Base-by-base conservation (phyloP, 75 land plant genomes). In the Pinus albicaulis region DNA sequence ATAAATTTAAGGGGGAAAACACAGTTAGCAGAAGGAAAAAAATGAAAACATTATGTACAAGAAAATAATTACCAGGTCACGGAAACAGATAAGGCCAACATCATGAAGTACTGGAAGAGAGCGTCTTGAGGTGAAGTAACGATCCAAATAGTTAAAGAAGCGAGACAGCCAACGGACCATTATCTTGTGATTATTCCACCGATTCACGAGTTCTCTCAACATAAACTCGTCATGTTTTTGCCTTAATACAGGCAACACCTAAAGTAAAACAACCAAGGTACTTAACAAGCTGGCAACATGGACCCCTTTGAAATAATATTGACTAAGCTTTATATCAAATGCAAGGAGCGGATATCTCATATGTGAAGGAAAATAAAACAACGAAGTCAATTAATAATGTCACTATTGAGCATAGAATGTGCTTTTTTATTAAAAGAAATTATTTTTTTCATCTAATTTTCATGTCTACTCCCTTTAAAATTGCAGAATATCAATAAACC, bases 141-240 rank as follows among this genome's bases (percentile, higher is more conserved):
- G 89, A 74, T 94, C 98, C 23, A 94, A 82, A 75, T 94, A 94
- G 38, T 86, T 78, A 74, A 94, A 94, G 81, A 94, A 94, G 5
- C 93, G 87, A 19, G 98, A 92, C 19, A 94, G 83, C 95, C 95
- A 92, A 52, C 98, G 87, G 58, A 90, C 95, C 98, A 94, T 94
- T 24, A 90, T 81, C 69, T 94, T 92, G 80, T 94, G 98, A 72
- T 94, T 92, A 19, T 75, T 75, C 98, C 98, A 94, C 72, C 98
- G 85, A 73, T 79, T 82, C 34, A 94, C 95, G 44, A 94, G 92
- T 77, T 94, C 98, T 61, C 90, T 90, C 70, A 94, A 75, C 98
- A 94, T 92, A 60, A 92, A 94, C 75, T 94, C 95, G 69, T 94
- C 91, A 78, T 92, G 95, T 72, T 92, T 94, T 62, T 88, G 95